Percentiles rank a stretch among this genome's conserved stretches.
phyloP scores from a whole-genome alignment of 768 basidiomycete genomes.

The Scleroderma bovista region DNA sequence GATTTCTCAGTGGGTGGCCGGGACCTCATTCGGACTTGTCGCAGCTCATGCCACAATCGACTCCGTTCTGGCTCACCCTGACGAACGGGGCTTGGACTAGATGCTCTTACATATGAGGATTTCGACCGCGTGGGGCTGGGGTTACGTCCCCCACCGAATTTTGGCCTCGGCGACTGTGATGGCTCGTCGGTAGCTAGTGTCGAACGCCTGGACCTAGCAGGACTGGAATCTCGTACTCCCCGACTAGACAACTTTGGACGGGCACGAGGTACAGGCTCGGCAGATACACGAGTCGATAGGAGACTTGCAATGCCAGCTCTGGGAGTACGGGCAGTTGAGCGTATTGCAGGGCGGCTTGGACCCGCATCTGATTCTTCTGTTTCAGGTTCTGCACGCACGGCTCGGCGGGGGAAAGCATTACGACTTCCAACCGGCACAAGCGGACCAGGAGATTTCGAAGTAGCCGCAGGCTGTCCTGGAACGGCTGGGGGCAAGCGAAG shows the following conservation, averaged over 20 bases:
- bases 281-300: slow-evolving; percentile 30
- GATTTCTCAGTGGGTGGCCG: slow-evolving; percentile 41
- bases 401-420: slow-evolving; percentile 27
- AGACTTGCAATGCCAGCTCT: slow-evolving; percentile 35
- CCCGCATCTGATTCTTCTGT: slow-evolving; percentile 29
- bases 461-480: slow-evolving; percentile 30
- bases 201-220: slow-evolving; percentile 26
- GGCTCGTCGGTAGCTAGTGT: slow-evolving; percentile 16
- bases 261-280: slow-evolving; percentile 20
- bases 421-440: slow-evolving; percentile 25
- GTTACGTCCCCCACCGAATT: slow-evolving; percentile 32
- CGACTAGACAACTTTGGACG: slow-evolving; percentile 21
- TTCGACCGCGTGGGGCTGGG: slow-evolving; percentile 35
- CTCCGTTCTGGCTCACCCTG: slow-evolving; percentile 37
- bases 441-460: slow-evolving; percentile 24
- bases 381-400: slow-evolving; percentile 20
- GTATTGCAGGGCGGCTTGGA: slow-evolving; percentile 18
- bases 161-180: slow-evolving; percentile 27
- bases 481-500: slow-evolving; percentile 62
- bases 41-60: slow-evolving; percentile 52
- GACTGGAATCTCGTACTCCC: slow-evolving; percentile 26
- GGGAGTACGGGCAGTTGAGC: slow-evolving; percentile 21
- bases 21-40: slow-evolving; percentile 43
- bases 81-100: slow-evolving; percentile 27
- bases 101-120: slow-evolving; percentile 20